These are phyloP conservation scores for Hypoxylon sp. DNA, from an alignment of 2,329 filamentous ascomycete species.

Conservation along the genomic window DNA sequence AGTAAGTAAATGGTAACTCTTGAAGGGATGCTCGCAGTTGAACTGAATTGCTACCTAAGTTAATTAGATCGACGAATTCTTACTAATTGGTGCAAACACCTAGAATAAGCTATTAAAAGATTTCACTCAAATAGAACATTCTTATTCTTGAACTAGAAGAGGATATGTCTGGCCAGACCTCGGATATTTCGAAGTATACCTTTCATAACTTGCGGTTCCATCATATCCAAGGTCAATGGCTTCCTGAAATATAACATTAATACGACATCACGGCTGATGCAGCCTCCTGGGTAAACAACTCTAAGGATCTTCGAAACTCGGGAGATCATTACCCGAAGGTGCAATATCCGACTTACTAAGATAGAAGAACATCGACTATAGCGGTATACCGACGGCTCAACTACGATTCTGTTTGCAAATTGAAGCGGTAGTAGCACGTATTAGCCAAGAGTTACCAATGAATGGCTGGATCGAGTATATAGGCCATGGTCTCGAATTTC, in stretches of 20 bases:
- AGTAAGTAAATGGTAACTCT: not conserved
- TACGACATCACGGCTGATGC: constrained; percentile 8
- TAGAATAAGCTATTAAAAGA: not conserved
- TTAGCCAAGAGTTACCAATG: constrained; percentile 1
- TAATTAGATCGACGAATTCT: not conserved
- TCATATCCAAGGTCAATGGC: constrained; percentile 11
- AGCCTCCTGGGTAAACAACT: constrained; percentile 11
- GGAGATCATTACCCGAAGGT: constrained; percentile 31
- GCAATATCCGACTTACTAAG: constrained; percentile 37
- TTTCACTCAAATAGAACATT: not conserved
- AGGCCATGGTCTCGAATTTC: constrained; percentile 9
- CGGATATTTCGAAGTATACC: not conserved
- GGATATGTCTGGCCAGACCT: not conserved
- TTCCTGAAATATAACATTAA: constrained; percentile 12
- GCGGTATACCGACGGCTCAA: constrained; percentile 12
- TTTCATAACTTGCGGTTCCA: not conserved
- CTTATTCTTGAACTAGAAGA: not conserved
- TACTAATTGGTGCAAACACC: not conserved
- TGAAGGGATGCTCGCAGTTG: not conserved
- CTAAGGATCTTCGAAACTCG: constrained; percentile 12
- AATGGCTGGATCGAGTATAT: constrained; percentile 6
- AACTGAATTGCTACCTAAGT: not conserved
- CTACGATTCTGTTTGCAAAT: constrained; percentile 9
- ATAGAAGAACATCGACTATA: constrained; percentile 19
- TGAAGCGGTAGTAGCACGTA: constrained; percentile 7